A percentile compares a stretch with the other conserved stretches of the same genome.
Evolutionary conservation across 2,329 filamentous ascomycete genomes (phyloP).

Genomic region (Penicillium sp.): DNA sequence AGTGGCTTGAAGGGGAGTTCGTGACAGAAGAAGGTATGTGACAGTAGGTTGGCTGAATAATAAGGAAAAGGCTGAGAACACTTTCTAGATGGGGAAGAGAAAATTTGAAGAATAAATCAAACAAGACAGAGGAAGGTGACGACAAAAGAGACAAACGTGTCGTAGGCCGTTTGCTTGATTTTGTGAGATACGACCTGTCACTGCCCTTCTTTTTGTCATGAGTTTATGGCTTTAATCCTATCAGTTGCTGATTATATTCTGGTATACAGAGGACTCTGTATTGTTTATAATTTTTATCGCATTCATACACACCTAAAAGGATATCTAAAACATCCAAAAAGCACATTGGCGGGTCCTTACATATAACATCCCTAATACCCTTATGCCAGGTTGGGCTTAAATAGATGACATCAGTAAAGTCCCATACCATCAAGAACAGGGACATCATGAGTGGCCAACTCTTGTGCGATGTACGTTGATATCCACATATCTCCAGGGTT

Average conservation of each 20-base stretch:
- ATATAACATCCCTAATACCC: neutral
- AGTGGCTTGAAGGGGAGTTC: neutral
- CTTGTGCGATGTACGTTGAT: neutral
- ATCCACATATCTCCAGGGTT: neutral
- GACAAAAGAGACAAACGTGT: neutral
- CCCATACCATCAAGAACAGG: neutral
- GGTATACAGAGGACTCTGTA: too few species aligned
- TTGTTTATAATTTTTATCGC: too few species aligned
- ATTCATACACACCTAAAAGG: neutral
- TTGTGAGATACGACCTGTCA: neutral
- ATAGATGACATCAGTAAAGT: neutral
- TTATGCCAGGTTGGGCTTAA: neutral
- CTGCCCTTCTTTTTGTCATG: too few species aligned
- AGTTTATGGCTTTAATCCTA: too few species aligned
- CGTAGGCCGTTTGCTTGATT: neutral
- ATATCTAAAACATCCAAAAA: neutral
- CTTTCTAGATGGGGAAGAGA: neutral
- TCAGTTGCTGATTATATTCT: neutral
- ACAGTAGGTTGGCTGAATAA: neutral
- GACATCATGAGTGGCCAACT: neutral
- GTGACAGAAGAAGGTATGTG: neutral
- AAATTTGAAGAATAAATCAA: neutral
- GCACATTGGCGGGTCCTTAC: neutral
- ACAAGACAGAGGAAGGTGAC: neutral
- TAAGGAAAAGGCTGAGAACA: neutral